Evolutionary conservation across 305 asterid genomes (phyloP).

Genomic region (Rubia tinctorum): DNA sequence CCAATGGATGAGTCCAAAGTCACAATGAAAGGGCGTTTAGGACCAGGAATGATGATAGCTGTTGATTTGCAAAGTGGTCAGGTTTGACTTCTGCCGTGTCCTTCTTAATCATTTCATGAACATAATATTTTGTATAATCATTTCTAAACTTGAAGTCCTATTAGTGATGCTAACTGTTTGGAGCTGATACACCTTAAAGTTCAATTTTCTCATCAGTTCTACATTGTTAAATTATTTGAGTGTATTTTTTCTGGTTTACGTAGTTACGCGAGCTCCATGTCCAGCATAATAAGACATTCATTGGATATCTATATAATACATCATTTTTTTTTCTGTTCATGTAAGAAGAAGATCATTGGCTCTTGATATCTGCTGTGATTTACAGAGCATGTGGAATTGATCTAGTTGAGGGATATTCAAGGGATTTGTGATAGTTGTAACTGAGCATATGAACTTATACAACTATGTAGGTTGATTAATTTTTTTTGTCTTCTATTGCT

Average conservation of each 20-base stretch:
- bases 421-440: background rate
- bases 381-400: background rate
- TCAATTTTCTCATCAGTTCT: background rate
- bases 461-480: background rate
- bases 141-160: background rate
- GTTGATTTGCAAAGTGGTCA: slow-evolving; percentile 88
- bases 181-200: background rate
- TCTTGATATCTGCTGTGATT: background rate
- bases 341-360: background rate
- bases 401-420: slow-evolving; percentile 2
- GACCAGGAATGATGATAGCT: slow-evolving; percentile 99
- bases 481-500: background rate
- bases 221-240: background rate
- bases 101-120: background rate
- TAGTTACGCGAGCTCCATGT: background rate
- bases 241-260: slow-evolving; percentile 1
- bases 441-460: background rate
- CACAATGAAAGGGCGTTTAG: slow-evolving; percentile 95
- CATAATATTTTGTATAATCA: background rate
- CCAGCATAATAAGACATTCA: background rate
- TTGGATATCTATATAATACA: background rate
- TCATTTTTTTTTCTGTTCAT: background rate
- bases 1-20: slow-evolving; percentile 95
- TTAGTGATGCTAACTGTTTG: background rate
- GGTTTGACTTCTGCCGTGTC: slow-evolving; percentile 41